These are phyloP conservation scores for Pythium biforme DNA, from an alignment of 352 stramenopile species.

Conservation along the genomic window DNA sequence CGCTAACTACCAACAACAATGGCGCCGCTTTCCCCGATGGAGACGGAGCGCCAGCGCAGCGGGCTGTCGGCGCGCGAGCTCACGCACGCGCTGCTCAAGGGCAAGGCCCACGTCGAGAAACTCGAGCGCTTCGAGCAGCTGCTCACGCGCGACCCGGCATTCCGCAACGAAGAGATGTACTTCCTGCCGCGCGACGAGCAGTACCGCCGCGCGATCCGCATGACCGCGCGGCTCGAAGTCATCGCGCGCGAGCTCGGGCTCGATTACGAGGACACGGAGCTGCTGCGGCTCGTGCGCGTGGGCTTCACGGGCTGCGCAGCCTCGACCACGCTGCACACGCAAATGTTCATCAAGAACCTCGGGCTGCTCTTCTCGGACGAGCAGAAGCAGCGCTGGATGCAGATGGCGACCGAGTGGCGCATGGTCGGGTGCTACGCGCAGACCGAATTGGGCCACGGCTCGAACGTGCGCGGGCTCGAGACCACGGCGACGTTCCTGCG, in stretches of 20 bases:
- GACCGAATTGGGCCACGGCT: conserved; percentile 89
- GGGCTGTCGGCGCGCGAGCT: conserved; percentile 50
- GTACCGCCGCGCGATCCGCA: conserved; percentile 54
- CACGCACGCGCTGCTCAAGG: conserved; percentile 60
- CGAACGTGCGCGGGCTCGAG: conserved; percentile 88
- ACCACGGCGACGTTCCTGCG: conserved; percentile 94
- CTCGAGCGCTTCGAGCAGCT: conserved; percentile 59
- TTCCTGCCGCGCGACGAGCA: conserved; percentile 63
- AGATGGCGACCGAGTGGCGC: conserved; percentile 59
- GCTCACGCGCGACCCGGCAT: conserved; percentile 52
- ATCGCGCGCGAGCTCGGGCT: conserved; percentile 48
- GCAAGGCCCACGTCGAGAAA: conserved; percentile 48
- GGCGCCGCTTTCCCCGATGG: conserved; percentile 17
- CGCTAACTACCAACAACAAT: not conserved
- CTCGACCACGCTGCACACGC: conserved; percentile 62
- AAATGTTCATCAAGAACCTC: conserved; percentile 75
- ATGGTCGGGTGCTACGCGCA: conserved; percentile 87
- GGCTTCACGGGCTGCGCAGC: conserved; percentile 52
- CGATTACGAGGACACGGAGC: conserved; percentile 56
- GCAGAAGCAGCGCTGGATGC: conserved; percentile 68
- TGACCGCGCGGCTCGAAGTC: conserved; percentile 58
- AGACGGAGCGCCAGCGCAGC: conserved; percentile 44
- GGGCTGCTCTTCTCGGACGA: conserved; percentile 63
- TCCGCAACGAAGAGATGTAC: conserved; percentile 65
- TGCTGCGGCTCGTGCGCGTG: conserved; percentile 52